A percentile compares a stretch with the other conserved stretches of the same genome.
Evolutionary conservation across 2,329 filamentous ascomycete species (phyloP).

Genomic region (Capronia epimyces): DNA sequence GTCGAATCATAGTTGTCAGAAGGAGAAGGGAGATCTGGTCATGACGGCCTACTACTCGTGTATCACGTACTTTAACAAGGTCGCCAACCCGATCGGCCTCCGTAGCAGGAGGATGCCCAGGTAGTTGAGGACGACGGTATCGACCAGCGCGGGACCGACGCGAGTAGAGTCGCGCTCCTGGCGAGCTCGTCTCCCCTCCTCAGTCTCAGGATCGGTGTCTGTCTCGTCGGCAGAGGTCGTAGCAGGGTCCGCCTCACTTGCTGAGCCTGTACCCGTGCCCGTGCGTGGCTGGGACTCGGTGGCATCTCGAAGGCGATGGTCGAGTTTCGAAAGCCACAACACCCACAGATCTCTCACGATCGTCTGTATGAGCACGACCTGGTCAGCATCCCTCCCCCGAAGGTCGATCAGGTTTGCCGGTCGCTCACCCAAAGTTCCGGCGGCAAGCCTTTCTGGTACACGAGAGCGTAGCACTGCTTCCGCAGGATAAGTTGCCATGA

Average conservation of each 20-base stretch:
- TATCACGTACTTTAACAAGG: constrained; percentile 51
- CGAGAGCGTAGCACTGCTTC: constrained; percentile 70
- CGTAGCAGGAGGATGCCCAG: constrained; percentile 69
- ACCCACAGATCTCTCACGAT: constrained; percentile 82
- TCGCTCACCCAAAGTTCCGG: constrained; percentile 62
- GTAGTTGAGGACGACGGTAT: constrained; percentile 74
- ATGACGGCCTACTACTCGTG: not conserved
- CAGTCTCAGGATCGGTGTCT: constrained; percentile 18
- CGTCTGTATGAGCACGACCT: constrained; percentile 32
- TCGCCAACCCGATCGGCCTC: constrained; percentile 68
- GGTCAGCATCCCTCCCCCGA: not conserved
- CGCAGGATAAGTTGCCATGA: constrained; percentile 78
- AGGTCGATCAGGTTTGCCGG: not conserved
- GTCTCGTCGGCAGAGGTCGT: constrained; percentile 38
- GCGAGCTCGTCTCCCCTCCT: constrained; percentile 33
- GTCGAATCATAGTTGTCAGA: constrained; percentile 31
- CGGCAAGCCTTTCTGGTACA: constrained; percentile 61
- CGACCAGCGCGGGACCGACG: constrained; percentile 59
- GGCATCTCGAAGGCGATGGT: constrained; percentile 27
- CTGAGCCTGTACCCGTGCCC: not conserved
- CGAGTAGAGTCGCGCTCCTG: constrained; percentile 34
- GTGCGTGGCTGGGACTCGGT: not conserved
- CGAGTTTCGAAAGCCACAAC: constrained; percentile 59
- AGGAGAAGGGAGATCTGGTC: not conserved
- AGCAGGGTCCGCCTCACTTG: constrained; percentile 6